Evolutionary conservation across 129 eudicot species (phyloP), one percentile per base, ranked within the genome.

Genomic region (Tanacetum coccineum): DNA sequence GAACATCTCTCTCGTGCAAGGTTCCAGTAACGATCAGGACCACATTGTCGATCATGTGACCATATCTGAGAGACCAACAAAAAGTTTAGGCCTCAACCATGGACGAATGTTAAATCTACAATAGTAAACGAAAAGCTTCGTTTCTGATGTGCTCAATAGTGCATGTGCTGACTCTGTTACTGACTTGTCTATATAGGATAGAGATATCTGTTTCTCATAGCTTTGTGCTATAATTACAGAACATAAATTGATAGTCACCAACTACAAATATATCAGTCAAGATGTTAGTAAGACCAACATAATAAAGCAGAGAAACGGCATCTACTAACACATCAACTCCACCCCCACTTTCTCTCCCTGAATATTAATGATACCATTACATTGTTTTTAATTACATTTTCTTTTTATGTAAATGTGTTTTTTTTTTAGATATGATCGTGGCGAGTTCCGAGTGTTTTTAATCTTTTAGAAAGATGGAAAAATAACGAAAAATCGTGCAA

Each of bases 11-110:
- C 90, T 92, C 96, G 62, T 92, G 98, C 86, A 92, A 82, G 40
- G 96, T 92, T 76, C 98, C 98, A 49, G 98, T 92, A 19, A 92
- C 98, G 58, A 92, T 92, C 45, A 92, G 91, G 70, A 92, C 96
- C 60, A 92, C 98, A 76, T 92, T 92, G 81, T 92, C 98, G 32
- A 92, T 92, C 98, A 92, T 92, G 87, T 92, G 98, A 59, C 98
- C 98, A 72, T 92, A 88, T 67, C 98, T 92, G 83, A 51, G 14
- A 64, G 48, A 45, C 49, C 21, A 70, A 40, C 59, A 74, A 3
- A 70, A 20, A 62, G 25, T 28, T 61, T 14, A 71, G 61, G 53
- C 48, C 5, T 17, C n/a, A n/a, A n/a, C n/a, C n/a, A n/a, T n/a
- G n/a, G 4, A 30, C 5, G 5, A 30, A 30, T 30, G 20, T 22